Evolutionary conservation across 352 stramenopile species (phyloP).

Genomic region (Thalassiosira allenii): DNA sequence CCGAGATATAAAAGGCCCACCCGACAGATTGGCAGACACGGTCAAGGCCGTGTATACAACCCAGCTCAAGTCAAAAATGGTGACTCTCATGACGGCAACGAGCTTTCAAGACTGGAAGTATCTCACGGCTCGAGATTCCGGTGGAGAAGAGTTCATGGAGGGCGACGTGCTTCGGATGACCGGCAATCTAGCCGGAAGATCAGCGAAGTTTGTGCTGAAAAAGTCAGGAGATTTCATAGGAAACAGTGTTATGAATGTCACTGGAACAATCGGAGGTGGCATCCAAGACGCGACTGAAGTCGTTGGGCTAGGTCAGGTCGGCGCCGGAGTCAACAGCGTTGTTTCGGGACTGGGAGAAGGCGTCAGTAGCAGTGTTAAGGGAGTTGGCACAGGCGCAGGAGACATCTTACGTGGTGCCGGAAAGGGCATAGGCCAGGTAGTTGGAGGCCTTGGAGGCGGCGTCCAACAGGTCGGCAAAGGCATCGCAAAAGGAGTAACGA

Average conservation of each 20-base stretch:
- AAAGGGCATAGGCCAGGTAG: constrained; percentile 82
- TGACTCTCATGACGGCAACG: constrained; percentile 80
- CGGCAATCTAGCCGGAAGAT: constrained; percentile 84
- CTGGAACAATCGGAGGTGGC: constrained; percentile 70
- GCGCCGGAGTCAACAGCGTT: constrained; percentile 83
- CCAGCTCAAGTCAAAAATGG: constrained; percentile 84
- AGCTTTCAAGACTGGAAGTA: constrained; percentile 87
- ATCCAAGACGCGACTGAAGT: constrained; percentile 81
- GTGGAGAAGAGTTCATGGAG: constrained; percentile 85
- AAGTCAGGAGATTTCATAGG: constrained; percentile 79
- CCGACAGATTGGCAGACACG: constrained; percentile 78
- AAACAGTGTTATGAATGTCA: constrained; percentile 69
- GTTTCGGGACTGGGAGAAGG: constrained; percentile 83
- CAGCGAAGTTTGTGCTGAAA: constrained; percentile 80
- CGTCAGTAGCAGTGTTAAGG: constrained; percentile 79
- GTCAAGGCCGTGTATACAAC: constrained; percentile 79
- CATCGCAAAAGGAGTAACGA: constrained; percentile 78
- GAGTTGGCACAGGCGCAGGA: constrained; percentile 80
- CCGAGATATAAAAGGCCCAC: constrained; percentile 77
- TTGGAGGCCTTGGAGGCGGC: constrained; percentile 80
- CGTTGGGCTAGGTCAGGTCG: constrained; percentile 79
- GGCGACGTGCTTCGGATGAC: constrained; percentile 83
- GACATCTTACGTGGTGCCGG: constrained; percentile 82
- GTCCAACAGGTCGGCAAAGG: constrained; percentile 77
- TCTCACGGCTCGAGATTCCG: constrained; percentile 75